Percentiles rank a stretch among this genome's conserved stretches.
Conservation (phyloP, 1,284 basidiomycete species). For the Trametes sp. region DNA sequence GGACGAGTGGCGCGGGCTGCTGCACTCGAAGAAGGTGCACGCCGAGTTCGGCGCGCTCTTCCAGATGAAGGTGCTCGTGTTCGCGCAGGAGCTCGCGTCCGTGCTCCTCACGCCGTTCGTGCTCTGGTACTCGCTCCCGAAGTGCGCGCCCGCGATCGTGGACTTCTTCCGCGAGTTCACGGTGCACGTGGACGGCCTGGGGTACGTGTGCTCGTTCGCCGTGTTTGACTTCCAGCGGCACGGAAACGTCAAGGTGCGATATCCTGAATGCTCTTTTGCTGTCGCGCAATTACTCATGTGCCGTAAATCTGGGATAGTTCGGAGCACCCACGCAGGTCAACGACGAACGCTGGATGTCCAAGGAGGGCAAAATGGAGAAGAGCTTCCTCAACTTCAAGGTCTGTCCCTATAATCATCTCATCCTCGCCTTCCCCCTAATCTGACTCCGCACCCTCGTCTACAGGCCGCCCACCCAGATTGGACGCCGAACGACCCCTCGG, state of each 20-base stretch:
- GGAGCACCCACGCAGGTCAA: slow-evolving; percentile 74
- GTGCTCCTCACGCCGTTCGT: slow-evolving; percentile 96
- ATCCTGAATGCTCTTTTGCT: not conserved
- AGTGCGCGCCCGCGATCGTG: slow-evolving; percentile 87
- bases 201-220: slow-evolving; percentile 97
- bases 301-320: slow-evolving; percentile 58
- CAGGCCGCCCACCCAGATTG: slow-evolving; percentile 93
- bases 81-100: slow-evolving; percentile 87
- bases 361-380: slow-evolving; percentile 98
- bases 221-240: slow-evolving; percentile 97
- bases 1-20: slow-evolving; percentile 85
- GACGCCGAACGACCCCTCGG: slow-evolving; percentile 87
- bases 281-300: not conserved
- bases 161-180: slow-evolving; percentile 98
- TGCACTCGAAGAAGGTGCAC: slow-evolving; percentile 93
- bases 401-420: slow-evolving; percentile 2
- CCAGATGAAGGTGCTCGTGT: slow-evolving; percentile 87
- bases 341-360: slow-evolving; percentile 82
- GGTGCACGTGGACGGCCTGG: slow-evolving; percentile 94
- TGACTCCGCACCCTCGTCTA: too few species aligned
- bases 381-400: slow-evolving; percentile 96
- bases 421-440: not conserved
- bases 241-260: slow-evolving; percentile 80
- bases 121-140: slow-evolving; percentile 90
- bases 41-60: slow-evolving; percentile 90